These are phyloP conservation scores for Ceratocystis colombiana DNA, from an alignment of 2,329 filamentous ascomycete species.

Conservation along the genomic window DNA sequence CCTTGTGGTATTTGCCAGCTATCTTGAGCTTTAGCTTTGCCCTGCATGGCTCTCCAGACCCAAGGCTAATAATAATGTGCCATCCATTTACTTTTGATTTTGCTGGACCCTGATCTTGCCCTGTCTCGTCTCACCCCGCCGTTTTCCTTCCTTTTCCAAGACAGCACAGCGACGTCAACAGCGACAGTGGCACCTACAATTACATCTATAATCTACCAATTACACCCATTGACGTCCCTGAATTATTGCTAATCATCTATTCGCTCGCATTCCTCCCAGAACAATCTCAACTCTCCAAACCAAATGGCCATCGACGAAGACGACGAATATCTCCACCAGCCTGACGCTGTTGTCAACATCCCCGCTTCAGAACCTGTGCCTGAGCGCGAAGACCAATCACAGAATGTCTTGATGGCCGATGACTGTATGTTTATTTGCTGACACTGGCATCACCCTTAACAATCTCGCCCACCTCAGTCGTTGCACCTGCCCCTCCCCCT, in stretches of 20 bases:
- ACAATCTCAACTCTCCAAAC: slow-evolving; percentile 17
- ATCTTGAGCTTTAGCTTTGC: background rate
- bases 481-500: too few relatives aligned
- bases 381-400: slow-evolving; percentile 19
- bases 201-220: background rate
- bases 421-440: slow-evolving; percentile 22
- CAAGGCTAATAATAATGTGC: background rate
- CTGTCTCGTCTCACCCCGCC: slow-evolving; percentile 9
- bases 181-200: background rate
- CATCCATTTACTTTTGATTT: background rate
- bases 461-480: background rate
- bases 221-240: background rate
- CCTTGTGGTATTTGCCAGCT: background rate
- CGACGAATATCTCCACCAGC: slow-evolving; percentile 16
- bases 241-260: background rate
- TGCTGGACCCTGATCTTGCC: slow-evolving; percentile 2
- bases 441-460: background rate
- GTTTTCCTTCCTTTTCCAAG: background rate
- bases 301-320: slow-evolving; percentile 24
- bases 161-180: background rate
- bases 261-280: slow-evolving; percentile 2
- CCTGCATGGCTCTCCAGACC: background rate
- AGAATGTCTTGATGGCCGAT: slow-evolving; percentile 20
- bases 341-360: slow-evolving; percentile 21
- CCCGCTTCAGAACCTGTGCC: slow-evolving; percentile 16